phyloP scores from a whole-genome alignment of 768 basidiomycete species.

The Galerina sulciceps region DNA sequence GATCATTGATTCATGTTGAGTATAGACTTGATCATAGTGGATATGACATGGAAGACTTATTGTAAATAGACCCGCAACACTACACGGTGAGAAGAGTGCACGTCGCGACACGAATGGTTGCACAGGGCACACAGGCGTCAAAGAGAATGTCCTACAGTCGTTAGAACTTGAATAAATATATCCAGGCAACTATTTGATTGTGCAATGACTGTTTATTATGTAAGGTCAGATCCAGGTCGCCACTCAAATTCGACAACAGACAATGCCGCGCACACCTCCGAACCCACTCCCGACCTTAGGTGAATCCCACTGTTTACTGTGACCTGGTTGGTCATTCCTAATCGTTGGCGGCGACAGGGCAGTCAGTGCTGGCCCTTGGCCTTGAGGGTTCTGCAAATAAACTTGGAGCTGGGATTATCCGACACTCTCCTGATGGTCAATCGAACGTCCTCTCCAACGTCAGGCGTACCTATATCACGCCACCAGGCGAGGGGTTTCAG shows the following conservation, averaged over 20 bases:
- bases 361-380: conserved; percentile 85
- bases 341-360: conserved; percentile 43
- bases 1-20: too few relatives aligned
- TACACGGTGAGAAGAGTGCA: too few relatives aligned
- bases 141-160: too few relatives aligned
- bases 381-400: conserved; percentile 99
- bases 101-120: too few relatives aligned
- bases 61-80: too few relatives aligned
- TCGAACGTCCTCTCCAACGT: conserved; percentile 87
- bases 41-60: too few relatives aligned
- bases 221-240: too few relatives aligned
- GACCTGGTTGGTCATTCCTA: background rate
- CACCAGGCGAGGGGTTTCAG: conserved; percentile 96
- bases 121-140: too few relatives aligned
- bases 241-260: background rate
- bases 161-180: too few relatives aligned
- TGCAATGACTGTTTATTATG: too few relatives aligned
- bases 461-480: conserved; percentile 98
- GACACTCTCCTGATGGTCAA: conserved; percentile 75
- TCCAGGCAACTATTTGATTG: too few relatives aligned
- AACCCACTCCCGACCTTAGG: conserved; percentile 42
- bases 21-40: too few relatives aligned
- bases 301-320: conserved; percentile 12
- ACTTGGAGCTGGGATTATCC: conserved; percentile 91
- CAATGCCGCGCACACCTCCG: conserved; percentile 31